Base-by-base conservation (phyloP, 805 yeast species). In the Jamesozyma rosinii region DNA sequence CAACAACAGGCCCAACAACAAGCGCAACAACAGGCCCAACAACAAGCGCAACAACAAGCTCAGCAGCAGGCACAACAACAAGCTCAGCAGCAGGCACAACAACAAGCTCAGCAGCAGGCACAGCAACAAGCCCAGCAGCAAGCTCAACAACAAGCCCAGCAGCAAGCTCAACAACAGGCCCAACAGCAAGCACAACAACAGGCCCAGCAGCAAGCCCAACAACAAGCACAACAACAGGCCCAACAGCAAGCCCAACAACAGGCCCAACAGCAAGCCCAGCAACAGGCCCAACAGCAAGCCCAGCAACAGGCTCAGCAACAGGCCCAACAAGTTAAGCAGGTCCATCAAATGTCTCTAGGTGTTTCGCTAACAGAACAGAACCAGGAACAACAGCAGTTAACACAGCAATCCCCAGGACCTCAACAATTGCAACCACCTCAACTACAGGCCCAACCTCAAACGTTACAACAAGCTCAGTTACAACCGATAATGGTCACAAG, bases 11-110 rank as follows among this genome's bases (percentile, higher is more conserved):
- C 29, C 39, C 63, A 53, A 35, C 37, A 22, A 20, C 44, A 34
- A 33, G 59, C 50, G 22, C 42, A 17, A 20, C 46, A 34, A 24
- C 42, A 38, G 26, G 76, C 80, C 43, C 47, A 41, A 22, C 42
- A 40, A 35, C 32, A 27, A 14, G 11, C 33, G 9, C 42, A 32
- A 9, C 24, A n/a, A 2, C 35, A 38, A 5, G 35, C 35, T 2
- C 35, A 26, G 19, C 33, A 20, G 8, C 32, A 24, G 15, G 40
- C 30, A 5, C 44, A 46, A 17, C 42, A 38, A 3, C 48, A 47
- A 34, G 45, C 47, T 2, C 43, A 44, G 24, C 27, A 27, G 4
- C 33, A 40, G 29, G 35, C 38, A 3, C 43, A 40, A 29, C 42
- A 44, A 34, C 46, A 35, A 47, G 37, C 15, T 20, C 39, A 22